A percentile compares a stretch with the other conserved stretches of the same genome.
Evolutionary conservation across 1,139 yeast species (phyloP).

Genomic region (Lodderomyces beijingensis): DNA sequence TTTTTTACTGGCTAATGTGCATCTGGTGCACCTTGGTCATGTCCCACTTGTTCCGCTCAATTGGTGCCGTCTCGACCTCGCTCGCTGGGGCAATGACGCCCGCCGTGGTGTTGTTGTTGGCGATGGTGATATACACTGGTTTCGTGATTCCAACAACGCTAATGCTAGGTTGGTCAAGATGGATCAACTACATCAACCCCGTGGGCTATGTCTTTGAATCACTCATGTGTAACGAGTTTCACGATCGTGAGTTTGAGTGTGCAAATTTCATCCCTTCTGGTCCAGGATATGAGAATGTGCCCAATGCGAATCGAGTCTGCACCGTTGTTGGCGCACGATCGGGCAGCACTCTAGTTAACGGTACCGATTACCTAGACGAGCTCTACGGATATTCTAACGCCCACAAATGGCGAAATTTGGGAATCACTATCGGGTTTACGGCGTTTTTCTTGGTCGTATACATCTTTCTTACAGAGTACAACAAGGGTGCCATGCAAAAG

Average conservation of each 20-base stretch:
- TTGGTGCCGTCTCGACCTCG: slow-evolving; percentile 54
- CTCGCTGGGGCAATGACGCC: slow-evolving; percentile 57
- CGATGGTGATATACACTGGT: slow-evolving; percentile 54
- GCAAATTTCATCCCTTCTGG: slow-evolving; percentile 47
- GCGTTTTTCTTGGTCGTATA: slow-evolving; percentile 54
- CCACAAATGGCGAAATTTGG: slow-evolving; percentile 84
- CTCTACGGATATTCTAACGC: slow-evolving; percentile 47
- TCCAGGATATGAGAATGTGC: slow-evolving; percentile 21
- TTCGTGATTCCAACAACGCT: slow-evolving; percentile 52
- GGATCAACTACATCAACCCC: slow-evolving; percentile 59
- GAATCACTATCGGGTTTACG: slow-evolving; percentile 58
- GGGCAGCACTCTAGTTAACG: slow-evolving; percentile 52
- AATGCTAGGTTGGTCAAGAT: slow-evolving; percentile 61
- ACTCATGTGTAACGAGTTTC: slow-evolving; percentile 53
- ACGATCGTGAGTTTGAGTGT: slow-evolving; percentile 46
- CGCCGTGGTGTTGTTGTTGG: slow-evolving; percentile 51
- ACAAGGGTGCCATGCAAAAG: slow-evolving; percentile 74
- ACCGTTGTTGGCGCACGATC: slow-evolving; percentile 58
- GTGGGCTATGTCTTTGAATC: slow-evolving; percentile 53
- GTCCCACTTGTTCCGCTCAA: slow-evolving; percentile 54
- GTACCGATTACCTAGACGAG: slow-evolving; percentile 50
- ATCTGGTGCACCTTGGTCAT: slow-evolving; percentile 47
- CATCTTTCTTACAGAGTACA: slow-evolving; percentile 55
- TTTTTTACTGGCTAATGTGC: slow-evolving; percentile 44
- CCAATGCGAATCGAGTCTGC: slow-evolving; percentile 46